A percentile compares a stretch with the other conserved stretches of the same genome.
phyloP scores from a whole-genome alignment of 2,329 filamentous ascomycete genomes.

The Ramichloridium luteum region DNA sequence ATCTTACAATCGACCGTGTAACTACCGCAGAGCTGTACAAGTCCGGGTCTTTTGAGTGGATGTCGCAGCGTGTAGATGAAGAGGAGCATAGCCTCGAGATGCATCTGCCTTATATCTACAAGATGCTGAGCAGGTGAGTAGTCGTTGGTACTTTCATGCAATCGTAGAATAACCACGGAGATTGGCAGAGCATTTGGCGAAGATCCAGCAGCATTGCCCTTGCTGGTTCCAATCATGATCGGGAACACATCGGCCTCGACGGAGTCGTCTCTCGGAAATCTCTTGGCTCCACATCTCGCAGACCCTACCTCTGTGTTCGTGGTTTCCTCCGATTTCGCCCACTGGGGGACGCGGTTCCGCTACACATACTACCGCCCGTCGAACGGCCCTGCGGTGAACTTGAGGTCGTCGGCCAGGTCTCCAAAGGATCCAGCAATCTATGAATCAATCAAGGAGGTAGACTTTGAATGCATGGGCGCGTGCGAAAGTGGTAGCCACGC shows the following conservation, averaged over 20 bases:
- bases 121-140: slow-evolving; percentile 46
- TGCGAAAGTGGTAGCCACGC: slow-evolving; percentile 65
- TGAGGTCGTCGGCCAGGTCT: slow-evolving; percentile 30
- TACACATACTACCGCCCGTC: slow-evolving; percentile 66
- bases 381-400: slow-evolving; percentile 26
- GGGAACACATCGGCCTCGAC: slow-evolving; percentile 56
- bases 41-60: slow-evolving; percentile 49
- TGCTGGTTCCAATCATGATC: slow-evolving; percentile 73
- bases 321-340: slow-evolving; percentile 90
- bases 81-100: slow-evolving; percentile 91
- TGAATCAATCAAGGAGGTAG: slow-evolving; percentile 70
- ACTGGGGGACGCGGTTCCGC: slow-evolving; percentile 77
- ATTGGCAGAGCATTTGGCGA: slow-evolving; percentile 21
- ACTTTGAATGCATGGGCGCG: slow-evolving; percentile 71
- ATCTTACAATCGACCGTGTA: slow-evolving; percentile 51
- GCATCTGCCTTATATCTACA: slow-evolving; percentile 89
- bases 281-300: slow-evolving; percentile 66
- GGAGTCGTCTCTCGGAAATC: slow-evolving; percentile 55
- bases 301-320: slow-evolving; percentile 72
- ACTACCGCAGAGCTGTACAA: slow-evolving; percentile 41
- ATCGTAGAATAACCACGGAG: not conserved
- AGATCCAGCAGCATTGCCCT: slow-evolving; percentile 48
- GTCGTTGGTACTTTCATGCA: not conserved
- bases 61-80: slow-evolving; percentile 56
- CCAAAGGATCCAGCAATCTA: slow-evolving; percentile 51